Percentiles rank a stretch among this genome's conserved stretches.
Conservation (phyloP, 148 eudicot genomes). For the Dianthus caryophyllus region DNA sequence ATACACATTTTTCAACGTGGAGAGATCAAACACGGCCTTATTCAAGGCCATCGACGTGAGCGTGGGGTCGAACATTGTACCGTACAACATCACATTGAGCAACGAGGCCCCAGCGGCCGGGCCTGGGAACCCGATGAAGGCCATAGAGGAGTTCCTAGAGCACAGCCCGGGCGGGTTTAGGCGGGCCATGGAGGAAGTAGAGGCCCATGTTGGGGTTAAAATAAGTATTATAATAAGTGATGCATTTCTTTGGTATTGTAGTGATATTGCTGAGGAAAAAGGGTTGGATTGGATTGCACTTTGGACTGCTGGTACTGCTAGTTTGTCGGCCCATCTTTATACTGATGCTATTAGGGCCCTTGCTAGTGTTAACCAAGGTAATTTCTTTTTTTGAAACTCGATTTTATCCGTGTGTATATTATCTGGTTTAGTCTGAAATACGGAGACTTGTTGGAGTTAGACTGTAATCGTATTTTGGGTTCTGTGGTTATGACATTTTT, state of each 20-base stretch:
- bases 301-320: slow-evolving; percentile 29
- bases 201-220: slow-evolving; percentile 35
- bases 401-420: too few species aligned
- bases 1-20: slow-evolving; percentile 43
- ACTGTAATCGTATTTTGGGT: too few species aligned
- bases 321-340: slow-evolving; percentile 39
- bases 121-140: slow-evolving; percentile 27
- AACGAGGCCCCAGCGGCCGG: slow-evolving; percentile 16
- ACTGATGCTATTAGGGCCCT: slow-evolving; percentile 43
- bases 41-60: slow-evolving; percentile 10
- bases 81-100: slow-evolving; percentile 14
- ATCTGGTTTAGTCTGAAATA: too few species aligned
- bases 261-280: slow-evolving; percentile 38
- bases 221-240: slow-evolving; percentile 42
- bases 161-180: slow-evolving; percentile 24
- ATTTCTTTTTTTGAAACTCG: not conserved
- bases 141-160: slow-evolving; percentile 27
- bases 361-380: slow-evolving; percentile 24
- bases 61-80: slow-evolving; percentile 17
- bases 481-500: too few species aligned
- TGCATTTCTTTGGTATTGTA: slow-evolving; percentile 50
- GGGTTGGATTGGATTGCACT: slow-evolving; percentile 40
- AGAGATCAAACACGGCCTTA: slow-evolving; percentile 21
- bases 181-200: slow-evolving; percentile 32
- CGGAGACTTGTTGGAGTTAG: too few species aligned